phyloP scores from a whole-genome alignment of 108 stramenopile species.

The Poteriospumella lacustris region DNA sequence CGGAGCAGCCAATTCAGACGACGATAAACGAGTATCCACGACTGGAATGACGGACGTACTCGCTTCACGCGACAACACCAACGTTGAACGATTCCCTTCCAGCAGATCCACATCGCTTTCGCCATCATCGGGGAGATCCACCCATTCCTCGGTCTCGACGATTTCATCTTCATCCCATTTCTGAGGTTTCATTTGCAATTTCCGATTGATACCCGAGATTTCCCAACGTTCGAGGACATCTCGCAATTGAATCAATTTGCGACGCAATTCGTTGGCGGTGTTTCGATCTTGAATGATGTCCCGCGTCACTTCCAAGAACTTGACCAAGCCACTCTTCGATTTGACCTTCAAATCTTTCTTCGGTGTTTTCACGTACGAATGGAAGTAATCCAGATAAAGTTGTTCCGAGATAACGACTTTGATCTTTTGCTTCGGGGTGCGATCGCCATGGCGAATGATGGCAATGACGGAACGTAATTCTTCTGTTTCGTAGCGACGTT shows the following conservation, averaged over 20 bases:
- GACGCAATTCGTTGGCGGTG: slow-evolving; percentile 45
- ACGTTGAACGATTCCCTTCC: neutral
- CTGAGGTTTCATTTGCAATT: slow-evolving; percentile 90
- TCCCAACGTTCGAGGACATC: slow-evolving; percentile 83
- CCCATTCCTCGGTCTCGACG: slow-evolving; percentile 38
- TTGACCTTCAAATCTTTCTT: slow-evolving; percentile 88
- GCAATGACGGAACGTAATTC: slow-evolving; percentile 92
- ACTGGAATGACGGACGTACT: neutral
- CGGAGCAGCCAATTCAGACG: neutral
- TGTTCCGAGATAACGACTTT: slow-evolving; percentile 82
- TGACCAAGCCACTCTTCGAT: slow-evolving; percentile 71
- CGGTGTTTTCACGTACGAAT: slow-evolving; percentile 59
- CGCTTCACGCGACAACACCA: neutral
- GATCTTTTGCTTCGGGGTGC: slow-evolving; percentile 98
- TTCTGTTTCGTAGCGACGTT: slow-evolving; percentile 18
- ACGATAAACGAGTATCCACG: neutral
- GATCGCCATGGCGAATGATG: slow-evolving; percentile 89
- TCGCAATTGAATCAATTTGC: slow-evolving; percentile 69
- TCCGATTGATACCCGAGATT: slow-evolving; percentile 89
- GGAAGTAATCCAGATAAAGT: slow-evolving; percentile 68
- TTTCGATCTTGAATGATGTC: slow-evolving; percentile 56
- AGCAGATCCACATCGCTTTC: neutral
- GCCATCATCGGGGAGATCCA: neutral
- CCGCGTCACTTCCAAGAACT: slow-evolving; percentile 72
- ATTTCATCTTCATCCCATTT: slow-evolving; percentile 61